A percentile compares a stretch with the other conserved stretches of the same genome.
These are phyloP conservation scores for Pythium aquatile DNA, from an alignment of 352 stramenopile genomes.

Conservation along the genomic window DNA sequence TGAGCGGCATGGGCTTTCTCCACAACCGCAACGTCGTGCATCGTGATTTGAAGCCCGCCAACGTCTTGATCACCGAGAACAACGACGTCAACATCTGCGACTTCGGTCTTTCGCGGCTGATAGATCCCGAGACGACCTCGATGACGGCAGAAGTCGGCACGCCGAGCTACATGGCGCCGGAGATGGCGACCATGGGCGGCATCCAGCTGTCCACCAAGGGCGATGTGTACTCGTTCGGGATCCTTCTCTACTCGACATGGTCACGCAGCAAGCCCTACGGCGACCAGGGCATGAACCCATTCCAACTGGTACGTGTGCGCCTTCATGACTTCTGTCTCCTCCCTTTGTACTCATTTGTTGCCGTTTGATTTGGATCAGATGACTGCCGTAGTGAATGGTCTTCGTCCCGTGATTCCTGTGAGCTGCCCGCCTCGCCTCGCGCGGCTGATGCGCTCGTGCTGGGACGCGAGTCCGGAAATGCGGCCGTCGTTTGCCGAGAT, in stretches of 20 bases:
- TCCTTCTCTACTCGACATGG: slow-evolving; percentile 87
- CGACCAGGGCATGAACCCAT: slow-evolving; percentile 89
- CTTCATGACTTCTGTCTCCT: not conserved
- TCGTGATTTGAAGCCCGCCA: slow-evolving; percentile 92
- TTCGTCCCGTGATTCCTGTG: slow-evolving; percentile 82
- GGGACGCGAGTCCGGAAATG: slow-evolving; percentile 69
- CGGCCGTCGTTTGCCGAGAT: slow-evolving; percentile 82
- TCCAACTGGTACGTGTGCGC: slow-evolving; percentile 65
- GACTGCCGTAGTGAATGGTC: slow-evolving; percentile 83
- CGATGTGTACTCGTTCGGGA: slow-evolving; percentile 86
- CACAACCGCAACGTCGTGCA: slow-evolving; percentile 86
- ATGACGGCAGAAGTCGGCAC: slow-evolving; percentile 89
- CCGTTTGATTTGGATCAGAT: slow-evolving; percentile 44
- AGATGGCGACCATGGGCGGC: slow-evolving; percentile 89
- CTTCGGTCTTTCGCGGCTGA: slow-evolving; percentile 89
- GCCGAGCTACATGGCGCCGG: slow-evolving; percentile 88
- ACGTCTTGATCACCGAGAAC: slow-evolving; percentile 91
- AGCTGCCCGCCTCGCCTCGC: slow-evolving; percentile 73
- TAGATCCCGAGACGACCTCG: slow-evolving; percentile 80
- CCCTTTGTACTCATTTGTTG: not conserved
- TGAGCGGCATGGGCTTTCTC: slow-evolving; percentile 90
- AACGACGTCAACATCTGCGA: slow-evolving; percentile 94
- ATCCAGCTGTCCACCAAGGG: slow-evolving; percentile 87
- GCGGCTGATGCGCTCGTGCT: slow-evolving; percentile 81
- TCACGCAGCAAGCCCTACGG: slow-evolving; percentile 86